phyloP scores from a whole-genome alignment of 2,329 filamentous ascomycete genomes.

The Aspergillus aculeatus region DNA sequence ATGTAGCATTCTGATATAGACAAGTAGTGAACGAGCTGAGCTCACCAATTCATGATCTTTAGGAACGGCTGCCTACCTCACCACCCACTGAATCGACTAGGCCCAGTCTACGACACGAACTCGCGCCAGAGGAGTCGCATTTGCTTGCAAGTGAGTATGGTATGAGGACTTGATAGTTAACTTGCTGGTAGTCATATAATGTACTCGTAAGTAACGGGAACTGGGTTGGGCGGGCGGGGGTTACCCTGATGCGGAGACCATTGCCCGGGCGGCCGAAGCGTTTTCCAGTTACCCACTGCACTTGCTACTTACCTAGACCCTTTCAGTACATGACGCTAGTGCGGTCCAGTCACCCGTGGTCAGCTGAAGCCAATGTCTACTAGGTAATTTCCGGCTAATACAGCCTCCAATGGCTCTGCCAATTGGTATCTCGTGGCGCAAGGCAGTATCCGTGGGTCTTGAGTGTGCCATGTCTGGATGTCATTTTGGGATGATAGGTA shows the following conservation, averaged over 20 bases:
- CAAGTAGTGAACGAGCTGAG: background rate
- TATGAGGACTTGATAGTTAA: no score
- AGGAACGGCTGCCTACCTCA: background rate
- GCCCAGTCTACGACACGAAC: background rate
- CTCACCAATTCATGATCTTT: background rate
- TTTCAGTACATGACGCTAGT: slow-evolving; percentile 8
- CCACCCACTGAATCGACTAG: background rate
- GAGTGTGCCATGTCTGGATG: background rate
- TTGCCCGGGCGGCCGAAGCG: background rate
- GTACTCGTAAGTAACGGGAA: background rate
- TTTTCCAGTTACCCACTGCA: no score
- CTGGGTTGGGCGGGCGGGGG: no score
- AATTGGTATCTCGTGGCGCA: slow-evolving; percentile 17
- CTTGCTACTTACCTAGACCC: background rate
- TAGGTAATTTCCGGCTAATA: slow-evolving; percentile 11
- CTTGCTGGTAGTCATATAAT: background rate
- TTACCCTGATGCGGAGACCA: background rate
- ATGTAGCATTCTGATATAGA: background rate
- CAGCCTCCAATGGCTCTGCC: slow-evolving; percentile 11
- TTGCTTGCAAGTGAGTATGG: background rate
- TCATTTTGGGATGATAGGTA: background rate
- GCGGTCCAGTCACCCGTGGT: slow-evolving; percentile 9
- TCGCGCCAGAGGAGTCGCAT: background rate
- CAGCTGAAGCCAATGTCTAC: slow-evolving; percentile 12
- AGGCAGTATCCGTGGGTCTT: slow-evolving; percentile 10